Evolutionary conservation across 768 basidiomycete genomes (phyloP), one percentile per base, ranked within the genome.

Genomic region (Agrocybe praecox): DNA sequence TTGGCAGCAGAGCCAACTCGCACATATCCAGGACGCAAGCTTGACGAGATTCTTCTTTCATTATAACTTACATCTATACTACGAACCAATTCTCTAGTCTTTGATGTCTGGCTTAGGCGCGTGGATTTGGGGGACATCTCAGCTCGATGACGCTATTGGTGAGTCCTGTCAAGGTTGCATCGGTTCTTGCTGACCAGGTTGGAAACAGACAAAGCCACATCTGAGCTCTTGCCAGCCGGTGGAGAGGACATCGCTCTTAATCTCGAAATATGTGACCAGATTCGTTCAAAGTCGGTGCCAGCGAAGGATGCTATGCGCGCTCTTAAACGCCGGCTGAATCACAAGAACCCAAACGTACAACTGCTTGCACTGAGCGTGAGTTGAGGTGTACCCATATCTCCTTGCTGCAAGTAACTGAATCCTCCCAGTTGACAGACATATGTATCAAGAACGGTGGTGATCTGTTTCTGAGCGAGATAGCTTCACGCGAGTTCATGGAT

Each of bases 361-460:
- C 78, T 96, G 26, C 78, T 95, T 56, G 85, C 94, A n/a, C 81
- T 97, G 12, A 79, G 84, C 11, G 95, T 96, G 69, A 66, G 92
- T 81, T 36, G n/a, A 7, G 18, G 45, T 52, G 46, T 52, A 24
- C 9, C 29, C 24, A 9, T 45, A 49, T 26, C 47, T 36, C 54
- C 24, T 55, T 42, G 29, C 18, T 46, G 49, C 53, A 26, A 17
- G 40, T 43, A 33, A 51, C 33, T 56, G 11, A 51, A 33, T 2
- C 19, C 34, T 29, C 50, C 11, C 68, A 96, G 91, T 79, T 98
- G 48, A 87, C 91, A 46, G 97, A 98, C 72, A 80, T 88, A 9
- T 95, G 93, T 66, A 83, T 98, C 70, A 99, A 99, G 87, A 99
- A 99, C 66, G 94, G 94, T 10, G 97, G 97, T 0, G 94, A 98